phyloP scores from a whole-genome alignment of 371 early-diverging fungal species.

The Blakeslea trispora region DNA sequence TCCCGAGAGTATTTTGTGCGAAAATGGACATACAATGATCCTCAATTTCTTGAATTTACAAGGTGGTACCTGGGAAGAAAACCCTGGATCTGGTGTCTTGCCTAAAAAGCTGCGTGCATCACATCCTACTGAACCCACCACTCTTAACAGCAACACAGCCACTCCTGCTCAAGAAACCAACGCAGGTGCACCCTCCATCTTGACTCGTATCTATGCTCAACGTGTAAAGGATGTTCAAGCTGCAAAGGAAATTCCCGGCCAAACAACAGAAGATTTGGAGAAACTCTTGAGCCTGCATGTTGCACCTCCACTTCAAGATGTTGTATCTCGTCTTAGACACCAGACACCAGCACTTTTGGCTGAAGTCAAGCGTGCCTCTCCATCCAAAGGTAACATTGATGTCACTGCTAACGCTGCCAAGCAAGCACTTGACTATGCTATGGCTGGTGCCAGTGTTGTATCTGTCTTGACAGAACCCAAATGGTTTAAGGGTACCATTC shows the following conservation, averaged over 20 bases:
- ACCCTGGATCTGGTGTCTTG: constrained; percentile 55
- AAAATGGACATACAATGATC: constrained; percentile 85
- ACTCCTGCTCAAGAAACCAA: not conserved
- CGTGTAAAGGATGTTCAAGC: constrained; percentile 77
- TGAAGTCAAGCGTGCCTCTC: constrained; percentile 97
- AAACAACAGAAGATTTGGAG: constrained; percentile 66
- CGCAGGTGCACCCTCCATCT: constrained; percentile 51
- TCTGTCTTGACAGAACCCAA: constrained; percentile 96
- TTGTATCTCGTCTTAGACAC: constrained; percentile 68
- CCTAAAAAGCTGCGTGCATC: constrained; percentile 24
- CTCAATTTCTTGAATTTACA: constrained; percentile 84
- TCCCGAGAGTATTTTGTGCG: constrained; percentile 94
- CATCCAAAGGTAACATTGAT: constrained; percentile 93
- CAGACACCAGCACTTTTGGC: constrained; percentile 79
- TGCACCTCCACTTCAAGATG: constrained; percentile 80
- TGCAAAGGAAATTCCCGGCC: constrained; percentile 76
- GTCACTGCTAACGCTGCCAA: constrained; percentile 79
- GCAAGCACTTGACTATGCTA: constrained; percentile 84
- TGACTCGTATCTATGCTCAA: constrained; percentile 74
- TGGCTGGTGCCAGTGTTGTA: constrained; percentile 89
- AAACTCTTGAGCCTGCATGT: constrained; percentile 68
- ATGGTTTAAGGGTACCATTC: constrained; percentile 94
- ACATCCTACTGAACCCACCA: constrained; percentile 8
- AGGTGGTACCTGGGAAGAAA: constrained; percentile 87
- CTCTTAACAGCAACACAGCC: too few species aligned